Evolutionary conservation across 345 rosid genomes (phyloP).

Genomic region (Tarenaya hassleriana): DNA sequence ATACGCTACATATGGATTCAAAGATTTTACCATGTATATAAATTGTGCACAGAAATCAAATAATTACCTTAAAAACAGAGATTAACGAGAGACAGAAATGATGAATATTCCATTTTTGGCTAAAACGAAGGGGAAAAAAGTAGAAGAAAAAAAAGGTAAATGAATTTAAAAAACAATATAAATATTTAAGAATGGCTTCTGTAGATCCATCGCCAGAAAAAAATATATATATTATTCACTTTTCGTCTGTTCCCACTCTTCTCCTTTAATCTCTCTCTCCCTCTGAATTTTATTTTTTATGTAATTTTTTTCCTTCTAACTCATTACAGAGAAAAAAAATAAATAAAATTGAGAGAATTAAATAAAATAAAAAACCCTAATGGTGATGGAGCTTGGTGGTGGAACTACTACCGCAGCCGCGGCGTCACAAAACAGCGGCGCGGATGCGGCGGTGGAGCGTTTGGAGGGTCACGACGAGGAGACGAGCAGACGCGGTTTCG

Average conservation of each 20-base stretch:
- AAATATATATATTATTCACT: constrained; percentile 48
- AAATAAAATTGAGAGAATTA: background rate
- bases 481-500: constrained; percentile 35
- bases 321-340: constrained; percentile 19
- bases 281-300: constrained; percentile 14
- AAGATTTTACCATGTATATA: background rate
- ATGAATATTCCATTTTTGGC: constrained; percentile 23
- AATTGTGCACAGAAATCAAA: background rate
- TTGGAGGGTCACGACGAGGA: constrained; percentile 27
- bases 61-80: constrained; percentile 6
- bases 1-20: no score
- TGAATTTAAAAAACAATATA: constrained; percentile 24
- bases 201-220: constrained; percentile 49
- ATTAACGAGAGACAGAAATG: constrained; percentile 7
- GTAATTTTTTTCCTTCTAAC: constrained; percentile 20
- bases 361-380: background rate
- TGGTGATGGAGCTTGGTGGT: constrained; percentile 25
- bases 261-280: constrained; percentile 30
- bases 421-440: constrained; percentile 11
- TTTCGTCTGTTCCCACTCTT: constrained; percentile 19
- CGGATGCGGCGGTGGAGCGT: constrained; percentile 25
- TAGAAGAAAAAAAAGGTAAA: constrained; percentile 16
- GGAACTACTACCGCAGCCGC: background rate
- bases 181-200: constrained; percentile 36
- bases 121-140: constrained; percentile 20